These are phyloP conservation scores for Annona squamosa DNA, from an alignment of 164 flowering plant species.

Conservation along the genomic window DNA sequence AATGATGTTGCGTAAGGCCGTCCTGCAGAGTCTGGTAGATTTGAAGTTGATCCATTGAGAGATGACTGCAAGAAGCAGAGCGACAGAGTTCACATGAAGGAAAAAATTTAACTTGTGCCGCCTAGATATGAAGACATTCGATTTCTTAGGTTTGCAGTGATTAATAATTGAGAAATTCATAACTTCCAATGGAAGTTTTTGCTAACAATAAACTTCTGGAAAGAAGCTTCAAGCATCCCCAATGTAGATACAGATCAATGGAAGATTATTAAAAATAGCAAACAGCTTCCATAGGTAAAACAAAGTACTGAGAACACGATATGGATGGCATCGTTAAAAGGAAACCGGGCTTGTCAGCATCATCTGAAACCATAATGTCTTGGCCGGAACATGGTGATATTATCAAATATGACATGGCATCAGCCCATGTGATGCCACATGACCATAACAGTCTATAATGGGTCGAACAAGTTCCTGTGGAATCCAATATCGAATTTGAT, in stretches of 20 bases:
- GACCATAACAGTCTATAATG: no score
- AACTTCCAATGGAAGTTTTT: background rate
- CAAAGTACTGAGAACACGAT: background rate
- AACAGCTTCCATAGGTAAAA: background rate
- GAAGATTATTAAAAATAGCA: background rate
- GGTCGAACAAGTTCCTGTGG: no score
- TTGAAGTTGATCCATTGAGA: slow-evolving; percentile 63
- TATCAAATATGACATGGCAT: no score
- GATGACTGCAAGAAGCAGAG: slow-evolving; percentile 43
- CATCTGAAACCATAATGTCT: no score
- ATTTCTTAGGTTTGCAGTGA: background rate
- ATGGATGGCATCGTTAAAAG: background rate
- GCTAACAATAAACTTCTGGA: background rate
- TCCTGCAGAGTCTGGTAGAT: slow-evolving; percentile 60
- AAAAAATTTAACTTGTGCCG: background rate
- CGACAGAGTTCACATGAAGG: background rate
- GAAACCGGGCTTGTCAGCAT: no score
- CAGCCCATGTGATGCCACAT: no score
- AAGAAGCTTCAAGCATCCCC: background rate
- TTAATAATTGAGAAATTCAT: background rate
- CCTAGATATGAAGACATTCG: background rate
- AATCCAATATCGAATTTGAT: no score
- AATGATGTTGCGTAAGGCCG: slow-evolving; percentile 61
- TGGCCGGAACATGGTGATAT: no score
- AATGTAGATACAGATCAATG: background rate